These are phyloP conservation scores for Lentinula lateritia DNA, from an alignment of 768 basidiomycete species.

Conservation along the genomic window DNA sequence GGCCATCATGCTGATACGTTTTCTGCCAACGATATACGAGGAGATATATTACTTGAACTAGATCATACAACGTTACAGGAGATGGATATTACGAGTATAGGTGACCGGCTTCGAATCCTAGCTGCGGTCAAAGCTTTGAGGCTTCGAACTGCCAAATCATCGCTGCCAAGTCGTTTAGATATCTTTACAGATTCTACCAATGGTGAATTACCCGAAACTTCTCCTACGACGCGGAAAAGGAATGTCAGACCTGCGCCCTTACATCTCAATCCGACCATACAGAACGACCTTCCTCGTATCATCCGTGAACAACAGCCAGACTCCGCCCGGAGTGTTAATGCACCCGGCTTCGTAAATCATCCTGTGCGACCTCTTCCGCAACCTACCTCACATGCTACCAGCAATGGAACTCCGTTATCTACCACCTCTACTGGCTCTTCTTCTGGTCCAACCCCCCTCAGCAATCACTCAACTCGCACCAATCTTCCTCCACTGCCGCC, in stretches of 20 bases:
- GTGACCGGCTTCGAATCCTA: slow-evolving; percentile 84
- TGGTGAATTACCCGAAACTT: slow-evolving; percentile 13
- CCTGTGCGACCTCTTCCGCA: slow-evolving; percentile 44
- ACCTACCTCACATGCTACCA: slow-evolving; percentile 29
- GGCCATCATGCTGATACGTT: slow-evolving; percentile 63
- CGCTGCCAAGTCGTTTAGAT: slow-evolving; percentile 11
- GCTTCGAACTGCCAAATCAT: slow-evolving; percentile 36
- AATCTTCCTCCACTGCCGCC: slow-evolving; percentile 53
- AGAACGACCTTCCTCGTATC: slow-evolving; percentile 67
- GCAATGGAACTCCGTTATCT: slow-evolving; percentile 13
- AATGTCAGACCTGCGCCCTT: slow-evolving; percentile 75
- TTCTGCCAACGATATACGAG: slow-evolving; percentile 83
- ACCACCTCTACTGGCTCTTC: slow-evolving; percentile 13
- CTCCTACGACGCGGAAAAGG: slow-evolving; percentile 13
- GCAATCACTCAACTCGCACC: slow-evolving; percentile 27
- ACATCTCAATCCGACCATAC: slow-evolving; percentile 53
- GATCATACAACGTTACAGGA: slow-evolving; percentile 86
- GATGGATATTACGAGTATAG: slow-evolving; percentile 85
- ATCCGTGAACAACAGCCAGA: slow-evolving; percentile 57
- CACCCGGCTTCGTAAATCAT: slow-evolving; percentile 27
- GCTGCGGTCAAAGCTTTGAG: slow-evolving; percentile 80
- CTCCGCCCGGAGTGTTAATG: slow-evolving; percentile 31
- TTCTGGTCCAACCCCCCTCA: slow-evolving; percentile 24
- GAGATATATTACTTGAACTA: slow-evolving; percentile 86
- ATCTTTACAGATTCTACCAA: slow-evolving; percentile 4